Conservation (phyloP, 805 yeast species). For the Lachancea mirantina region DNA sequence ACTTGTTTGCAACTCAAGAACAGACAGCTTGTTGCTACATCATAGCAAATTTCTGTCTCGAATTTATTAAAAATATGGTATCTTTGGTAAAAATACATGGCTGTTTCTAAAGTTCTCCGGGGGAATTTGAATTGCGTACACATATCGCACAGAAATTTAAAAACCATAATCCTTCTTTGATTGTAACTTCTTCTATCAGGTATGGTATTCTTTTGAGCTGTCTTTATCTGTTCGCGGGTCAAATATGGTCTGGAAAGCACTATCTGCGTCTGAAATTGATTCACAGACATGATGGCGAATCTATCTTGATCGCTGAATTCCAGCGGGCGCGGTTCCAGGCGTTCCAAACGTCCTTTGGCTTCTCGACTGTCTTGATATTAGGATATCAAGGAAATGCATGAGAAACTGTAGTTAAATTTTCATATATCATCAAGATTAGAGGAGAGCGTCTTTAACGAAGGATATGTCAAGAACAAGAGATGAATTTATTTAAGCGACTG, state of each 20-base stretch:
- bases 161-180: slow-evolving; percentile 46
- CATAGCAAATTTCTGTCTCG: slow-evolving; percentile 45
- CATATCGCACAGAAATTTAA: slow-evolving; percentile 47
- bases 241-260: slow-evolving; percentile 53
- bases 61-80: slow-evolving; percentile 60
- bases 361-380: too few relatives aligned
- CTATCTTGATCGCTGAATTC: too few relatives aligned
- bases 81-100: slow-evolving; percentile 68
- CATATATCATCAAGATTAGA: too few relatives aligned
- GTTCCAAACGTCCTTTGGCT: too few relatives aligned
- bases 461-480: too few relatives aligned
- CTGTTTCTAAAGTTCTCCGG: slow-evolving; percentile 56
- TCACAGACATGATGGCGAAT: slow-evolving; percentile 16
- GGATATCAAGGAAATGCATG: too few relatives aligned
- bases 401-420: too few relatives aligned
- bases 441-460: too few relatives aligned
- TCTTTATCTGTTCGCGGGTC: slow-evolving; percentile 45
- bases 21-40: slow-evolving; percentile 62
- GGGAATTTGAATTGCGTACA: slow-evolving; percentile 58
- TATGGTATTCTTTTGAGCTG: slow-evolving; percentile 46
- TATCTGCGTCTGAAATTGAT: slow-evolving; percentile 20
- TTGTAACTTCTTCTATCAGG: slow-evolving; percentile 43
- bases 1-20: slow-evolving; percentile 71
- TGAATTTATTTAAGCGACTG: too few relatives aligned
- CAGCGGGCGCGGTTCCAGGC: too few relatives aligned